Evolutionary conservation across 2,329 filamentous ascomycete species (phyloP), one percentile per base, ranked within the genome.

Genomic region (Fusarium newnesense): DNA sequence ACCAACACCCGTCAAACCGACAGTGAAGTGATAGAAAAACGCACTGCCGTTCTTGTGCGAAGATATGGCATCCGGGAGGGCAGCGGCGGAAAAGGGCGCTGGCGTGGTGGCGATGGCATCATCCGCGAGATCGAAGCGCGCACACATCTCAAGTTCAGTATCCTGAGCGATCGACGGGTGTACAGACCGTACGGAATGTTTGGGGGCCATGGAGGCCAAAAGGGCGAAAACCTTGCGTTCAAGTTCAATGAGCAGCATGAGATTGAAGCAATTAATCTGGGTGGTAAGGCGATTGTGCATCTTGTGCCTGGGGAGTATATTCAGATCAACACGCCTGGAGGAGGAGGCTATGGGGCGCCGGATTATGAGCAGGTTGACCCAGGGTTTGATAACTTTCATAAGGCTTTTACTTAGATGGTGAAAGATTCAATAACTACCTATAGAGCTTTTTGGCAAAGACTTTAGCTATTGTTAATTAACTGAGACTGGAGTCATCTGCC

Each of bases 1-100:
- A 96, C 94, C 7, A 96, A 96, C 80, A 96, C 93, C 3, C 88
- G 93, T 13, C 96, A 95, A 78, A 95, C 94, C 0, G 93, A 96
- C 78, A 87, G 91, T 0, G 94, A 96, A 79, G 88, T 95, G 9
- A 92, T 96, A 72, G 82, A 84, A 73, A 78, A 79, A 60, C 76
- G 81, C 9, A 81, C 79, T 1, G 79, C 81, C 3, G 79, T 82
- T 6, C 26, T 84, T 1, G 73, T 83, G 9, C 78, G 79, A 7
- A 59, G 71, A n/a, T 80, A 81, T 44, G 70, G 70, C 18, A 75
- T 83, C 42, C 75, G 78, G 1, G 44, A 61, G 0, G 50, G 24
- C 3, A 53, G 50, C 19, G 34, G 34, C 2, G 79, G 75, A 7
- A 80, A 69, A 4, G 82, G 82, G 2, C 1, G 50, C 60, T 80